phyloP scores from a whole-genome alignment of 257 asterid species.

The Striga asiatica region DNA sequence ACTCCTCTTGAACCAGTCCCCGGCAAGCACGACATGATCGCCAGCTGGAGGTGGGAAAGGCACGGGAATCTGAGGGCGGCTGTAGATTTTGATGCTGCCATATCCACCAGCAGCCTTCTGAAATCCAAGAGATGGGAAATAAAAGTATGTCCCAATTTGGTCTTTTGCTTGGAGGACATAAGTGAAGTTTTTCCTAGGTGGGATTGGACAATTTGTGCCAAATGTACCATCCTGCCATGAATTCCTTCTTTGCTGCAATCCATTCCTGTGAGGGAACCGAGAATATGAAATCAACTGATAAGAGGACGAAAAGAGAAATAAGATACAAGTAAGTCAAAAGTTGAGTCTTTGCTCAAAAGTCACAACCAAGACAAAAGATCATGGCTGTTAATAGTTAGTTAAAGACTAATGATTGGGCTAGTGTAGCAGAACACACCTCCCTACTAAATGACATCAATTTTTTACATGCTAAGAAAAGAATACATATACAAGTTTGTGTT shows the following conservation, averaged over 20 bases:
- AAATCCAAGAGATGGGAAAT: slow-evolving; percentile 71
- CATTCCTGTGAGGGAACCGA: slow-evolving; percentile 77
- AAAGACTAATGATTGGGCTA: background rate
- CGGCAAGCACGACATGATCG: slow-evolving; percentile 68
- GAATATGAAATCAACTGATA: background rate
- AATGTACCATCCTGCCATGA: slow-evolving; percentile 87
- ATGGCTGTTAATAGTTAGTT: background rate
- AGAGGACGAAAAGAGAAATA: background rate
- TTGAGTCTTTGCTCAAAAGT: background rate
- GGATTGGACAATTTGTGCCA: slow-evolving; percentile 89
- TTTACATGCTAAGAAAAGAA: too few relatives aligned
- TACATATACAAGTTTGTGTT: too few relatives aligned
- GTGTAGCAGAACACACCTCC: too few relatives aligned
- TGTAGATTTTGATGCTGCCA: slow-evolving; percentile 70
- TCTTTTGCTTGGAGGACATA: slow-evolving; percentile 84
- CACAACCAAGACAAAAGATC: background rate
- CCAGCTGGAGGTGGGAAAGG: slow-evolving; percentile 76
- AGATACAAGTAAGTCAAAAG: background rate
- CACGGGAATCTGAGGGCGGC: slow-evolving; percentile 85
- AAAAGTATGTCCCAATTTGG: slow-evolving; percentile 84
- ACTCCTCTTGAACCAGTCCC: slow-evolving; percentile 83
- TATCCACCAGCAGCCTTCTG: slow-evolving; percentile 93
- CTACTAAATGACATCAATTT: too few relatives aligned
- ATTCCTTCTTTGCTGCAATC: slow-evolving; percentile 86
- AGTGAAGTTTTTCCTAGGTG: slow-evolving; percentile 71